These are phyloP conservation scores for Wickerhamiella qilinensis DNA, from an alignment of 805 yeast genomes.

Conservation along the genomic window DNA sequence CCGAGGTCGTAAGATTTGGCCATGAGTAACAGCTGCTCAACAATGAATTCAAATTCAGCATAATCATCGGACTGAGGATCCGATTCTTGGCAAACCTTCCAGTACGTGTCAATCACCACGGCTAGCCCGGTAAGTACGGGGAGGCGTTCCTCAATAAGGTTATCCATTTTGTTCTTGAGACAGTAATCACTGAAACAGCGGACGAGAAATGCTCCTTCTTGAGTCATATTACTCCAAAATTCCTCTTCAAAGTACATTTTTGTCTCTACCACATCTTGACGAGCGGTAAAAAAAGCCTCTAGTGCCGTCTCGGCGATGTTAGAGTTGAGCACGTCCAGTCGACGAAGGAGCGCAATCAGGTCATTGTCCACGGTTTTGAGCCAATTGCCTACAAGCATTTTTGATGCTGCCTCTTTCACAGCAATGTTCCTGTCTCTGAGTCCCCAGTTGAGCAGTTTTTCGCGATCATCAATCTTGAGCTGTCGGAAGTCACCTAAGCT, in stretches of 20 bases:
- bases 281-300: slow-evolving; percentile 39
- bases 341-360: slow-evolving; percentile 51
- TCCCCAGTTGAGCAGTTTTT: slow-evolving; percentile 66
- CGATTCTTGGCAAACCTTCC: slow-evolving; percentile 24
- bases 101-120: slow-evolving; percentile 36
- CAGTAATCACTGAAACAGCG: slow-evolving; percentile 55
- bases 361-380: slow-evolving; percentile 50
- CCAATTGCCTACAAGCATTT: slow-evolving; percentile 62
- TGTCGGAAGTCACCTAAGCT: slow-evolving; percentile 48
- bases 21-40: slow-evolving; percentile 53
- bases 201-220: slow-evolving; percentile 60
- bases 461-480: slow-evolving; percentile 40
- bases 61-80: slow-evolving; percentile 28
- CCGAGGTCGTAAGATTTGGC: slow-evolving; percentile 66
- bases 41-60: slow-evolving; percentile 43
- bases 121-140: slow-evolving; percentile 72
- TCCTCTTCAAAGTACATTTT: slow-evolving; percentile 45
- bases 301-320: slow-evolving; percentile 54
- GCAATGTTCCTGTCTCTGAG: slow-evolving; percentile 65
- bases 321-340: slow-evolving; percentile 53
- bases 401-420: slow-evolving; percentile 56
- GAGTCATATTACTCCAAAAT: slow-evolving; percentile 53
- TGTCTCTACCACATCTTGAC: slow-evolving; percentile 41
- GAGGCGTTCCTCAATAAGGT: slow-evolving; percentile 46
- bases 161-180: slow-evolving; percentile 32